A percentile compares a stretch with the other conserved stretches of the same genome.
Conservation (phyloP, 2,329 filamentous ascomycete genomes). For the Fusarium duplospermum region DNA sequence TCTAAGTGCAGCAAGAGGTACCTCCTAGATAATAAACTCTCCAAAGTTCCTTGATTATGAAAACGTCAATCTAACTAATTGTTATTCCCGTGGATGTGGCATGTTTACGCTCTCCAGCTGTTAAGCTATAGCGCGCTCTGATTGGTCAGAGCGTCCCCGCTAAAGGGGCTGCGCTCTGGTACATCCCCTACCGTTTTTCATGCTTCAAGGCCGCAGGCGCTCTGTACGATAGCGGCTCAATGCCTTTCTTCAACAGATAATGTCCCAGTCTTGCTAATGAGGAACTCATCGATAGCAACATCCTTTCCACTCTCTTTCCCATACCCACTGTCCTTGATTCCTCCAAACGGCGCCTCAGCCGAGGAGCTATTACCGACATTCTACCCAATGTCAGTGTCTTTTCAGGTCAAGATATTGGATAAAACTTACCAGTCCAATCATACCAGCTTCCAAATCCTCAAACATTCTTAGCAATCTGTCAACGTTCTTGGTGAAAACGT, state of each 20-base stretch:
- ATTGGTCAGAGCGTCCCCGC: too few relatives aligned
- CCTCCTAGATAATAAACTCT: background rate
- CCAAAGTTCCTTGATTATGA: background rate
- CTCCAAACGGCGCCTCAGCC: background rate
- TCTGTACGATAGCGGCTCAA: background rate
- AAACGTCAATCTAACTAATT: background rate
- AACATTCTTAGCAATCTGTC: constrained; percentile 21
- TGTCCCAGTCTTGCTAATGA: background rate
- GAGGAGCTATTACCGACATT: background rate
- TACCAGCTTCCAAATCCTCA: constrained; percentile 34
- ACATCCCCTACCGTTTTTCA: too few relatives aligned
- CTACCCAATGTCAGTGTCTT: background rate
- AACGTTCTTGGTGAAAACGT: constrained; percentile 27
- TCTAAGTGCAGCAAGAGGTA: background rate
- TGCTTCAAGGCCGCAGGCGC: too few relatives aligned
- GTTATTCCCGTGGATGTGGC: background rate
- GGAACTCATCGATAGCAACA: background rate
- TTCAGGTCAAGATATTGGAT: background rate
- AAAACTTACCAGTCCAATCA: constrained; percentile 23
- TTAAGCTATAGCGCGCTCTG: too few relatives aligned
- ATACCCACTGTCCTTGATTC: background rate
- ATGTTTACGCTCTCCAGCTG: background rate
- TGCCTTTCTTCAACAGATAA: background rate
- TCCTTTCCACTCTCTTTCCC: background rate
- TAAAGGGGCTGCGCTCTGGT: too few relatives aligned